Conservation (phyloP, 495 filamentous ascomycete species). For the Aspergillus cristatus region DNA sequence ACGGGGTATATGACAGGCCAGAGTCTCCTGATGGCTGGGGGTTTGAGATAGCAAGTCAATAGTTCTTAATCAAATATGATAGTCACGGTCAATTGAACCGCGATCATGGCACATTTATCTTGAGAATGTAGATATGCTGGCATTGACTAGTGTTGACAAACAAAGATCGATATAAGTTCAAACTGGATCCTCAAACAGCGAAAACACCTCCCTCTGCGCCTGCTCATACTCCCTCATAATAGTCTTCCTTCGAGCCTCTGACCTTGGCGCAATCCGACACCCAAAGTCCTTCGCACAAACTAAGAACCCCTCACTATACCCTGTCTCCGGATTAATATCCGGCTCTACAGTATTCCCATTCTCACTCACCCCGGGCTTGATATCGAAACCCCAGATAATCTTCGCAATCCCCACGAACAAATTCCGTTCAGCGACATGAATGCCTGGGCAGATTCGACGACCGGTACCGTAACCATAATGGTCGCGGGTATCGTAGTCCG, state of each 20-base stretch:
- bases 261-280: background rate
- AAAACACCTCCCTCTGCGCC: background rate
- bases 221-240: background rate
- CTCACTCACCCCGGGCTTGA: background rate
- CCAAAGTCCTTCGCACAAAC: background rate
- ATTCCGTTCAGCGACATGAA: slow-evolving; percentile 48
- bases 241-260: background rate
- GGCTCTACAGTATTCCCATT: too few relatives aligned
- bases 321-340: background rate
- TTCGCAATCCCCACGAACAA: slow-evolving; percentile 47
- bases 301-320: background rate
- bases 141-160: too few relatives aligned
- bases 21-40: slow-evolving; percentile 49
- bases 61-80: too few relatives aligned
- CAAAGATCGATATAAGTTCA: too few relatives aligned
- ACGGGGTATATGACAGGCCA: slow-evolving; percentile 65
- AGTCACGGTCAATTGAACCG: too few relatives aligned
- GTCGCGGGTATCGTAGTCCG: slow-evolving; percentile 22
- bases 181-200: background rate
- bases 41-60: slow-evolving; percentile 36
- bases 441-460: slow-evolving; percentile 48
- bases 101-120: too few relatives aligned
- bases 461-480: slow-evolving; percentile 30
- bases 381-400: slow-evolving; percentile 38
- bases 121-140: too few relatives aligned